These are phyloP conservation scores for Cornus kousa DNA, from an alignment of 148 eudicot species.

Conservation along the genomic window DNA sequence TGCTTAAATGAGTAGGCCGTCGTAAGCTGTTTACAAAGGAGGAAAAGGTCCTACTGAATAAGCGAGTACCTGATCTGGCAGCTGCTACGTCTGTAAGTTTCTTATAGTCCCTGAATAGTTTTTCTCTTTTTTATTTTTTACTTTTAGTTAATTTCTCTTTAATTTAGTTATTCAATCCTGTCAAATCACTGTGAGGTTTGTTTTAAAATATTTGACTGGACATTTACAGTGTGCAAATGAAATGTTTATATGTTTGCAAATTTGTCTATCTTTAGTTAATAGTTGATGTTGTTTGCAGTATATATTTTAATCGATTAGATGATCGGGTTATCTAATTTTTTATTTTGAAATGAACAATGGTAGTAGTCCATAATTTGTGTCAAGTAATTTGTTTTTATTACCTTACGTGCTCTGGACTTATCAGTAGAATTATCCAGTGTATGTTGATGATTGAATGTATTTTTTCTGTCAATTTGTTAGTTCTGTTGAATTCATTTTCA, in stretches of 20 bases:
- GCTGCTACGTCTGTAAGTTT: conserved; percentile 79
- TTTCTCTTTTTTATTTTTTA: background rate
- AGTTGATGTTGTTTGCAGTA: background rate
- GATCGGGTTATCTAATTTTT: background rate
- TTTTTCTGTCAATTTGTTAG: background rate
- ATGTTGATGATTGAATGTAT: background rate
- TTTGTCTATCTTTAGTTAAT: background rate
- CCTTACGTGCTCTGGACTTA: background rate
- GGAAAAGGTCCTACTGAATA: conserved; percentile 62
- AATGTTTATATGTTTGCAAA: background rate
- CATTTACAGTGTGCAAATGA: background rate
- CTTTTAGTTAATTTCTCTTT: background rate
- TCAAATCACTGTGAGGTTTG: background rate
- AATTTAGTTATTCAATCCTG: background rate
- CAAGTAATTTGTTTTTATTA: background rate
- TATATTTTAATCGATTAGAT: background rate
- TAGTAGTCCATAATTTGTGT: background rate
- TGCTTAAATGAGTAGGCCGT: conserved; percentile 35
- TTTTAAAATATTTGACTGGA: background rate
- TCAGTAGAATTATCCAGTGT: background rate
- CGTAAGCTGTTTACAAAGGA: conserved; percentile 74
- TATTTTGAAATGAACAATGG: background rate
- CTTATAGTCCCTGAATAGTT: background rate
- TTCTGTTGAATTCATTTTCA: conserved; percentile 28
- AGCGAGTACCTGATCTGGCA: conserved; percentile 63